Evolutionary conservation across 1,139 yeast species (phyloP), one percentile per base, ranked within the genome.

Genomic region (Diutina neorugosa): DNA sequence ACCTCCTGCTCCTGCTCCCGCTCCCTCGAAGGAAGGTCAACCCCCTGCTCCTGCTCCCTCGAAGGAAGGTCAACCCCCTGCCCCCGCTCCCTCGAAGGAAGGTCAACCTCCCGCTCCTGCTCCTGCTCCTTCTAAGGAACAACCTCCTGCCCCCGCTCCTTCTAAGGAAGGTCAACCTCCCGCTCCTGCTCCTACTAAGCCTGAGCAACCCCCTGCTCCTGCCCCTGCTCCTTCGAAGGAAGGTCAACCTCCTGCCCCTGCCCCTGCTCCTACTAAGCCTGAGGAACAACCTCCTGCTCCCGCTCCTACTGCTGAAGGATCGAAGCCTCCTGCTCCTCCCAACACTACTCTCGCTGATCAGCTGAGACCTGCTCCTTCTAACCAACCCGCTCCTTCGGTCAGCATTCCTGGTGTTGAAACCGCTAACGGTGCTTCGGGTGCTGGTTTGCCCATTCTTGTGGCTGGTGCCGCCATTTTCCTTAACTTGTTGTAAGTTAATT

Each of bases 191-290:
- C 46, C 46, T 43, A 19, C 46, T 11, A 16, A 21, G 11, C 31
- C 48, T 23, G 18, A 21, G n/a, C 43, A 40, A 18, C 20, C 43
- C 9, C 40, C 40, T 3, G 46, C 65, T 63, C 66, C 58, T 60
- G 56, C 67, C 53, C 63, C 62, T 65, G 61, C 65, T 53, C 66
- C 66, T 55, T 49, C 63, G 18, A 44, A 55, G 2, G 20, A 27
- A 9, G 37, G 20, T 16, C 43, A 40, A 18, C 43, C 31, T 20
- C 37, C 37, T 9, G 37, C 37, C 14, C 37, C 37, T 31, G 46
- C 27, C 12, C 46, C 46, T 14, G 14, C 23, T 52, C 57, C 54
- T 52, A 37, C 37, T 14, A 31, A 54, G 52, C 54, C 59, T 51
- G 54, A 55, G 52, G 54, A 60, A 49, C 47, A 59, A 34, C n/a